phyloP scores from a whole-genome alignment of 371 early-diverging fungal species.

The Zopfochytrium polystomum region DNA sequence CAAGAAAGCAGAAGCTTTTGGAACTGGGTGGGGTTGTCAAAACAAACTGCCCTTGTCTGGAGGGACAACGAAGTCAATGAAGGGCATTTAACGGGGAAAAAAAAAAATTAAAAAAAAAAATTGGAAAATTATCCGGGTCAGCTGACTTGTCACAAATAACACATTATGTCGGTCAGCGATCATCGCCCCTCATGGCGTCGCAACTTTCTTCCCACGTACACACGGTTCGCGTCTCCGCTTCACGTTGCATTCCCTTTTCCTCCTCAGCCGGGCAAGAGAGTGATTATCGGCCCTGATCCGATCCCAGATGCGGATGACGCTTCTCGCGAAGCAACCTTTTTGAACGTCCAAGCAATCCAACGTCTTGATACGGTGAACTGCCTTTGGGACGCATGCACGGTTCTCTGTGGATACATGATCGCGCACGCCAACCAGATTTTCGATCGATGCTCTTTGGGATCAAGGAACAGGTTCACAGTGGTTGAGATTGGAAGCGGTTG shows the following conservation, averaged over 20 bases:
- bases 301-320: background rate
- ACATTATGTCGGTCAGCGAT: too few relatives aligned
- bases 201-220: background rate
- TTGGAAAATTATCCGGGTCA: too few relatives aligned
- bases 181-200: background rate
- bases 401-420: background rate
- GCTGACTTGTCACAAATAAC: too few relatives aligned
- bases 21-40: too few relatives aligned
- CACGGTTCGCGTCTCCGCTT: background rate
- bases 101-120: too few relatives aligned
- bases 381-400: slow-evolving; percentile 1
- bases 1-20: too few relatives aligned
- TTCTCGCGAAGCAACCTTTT: too few relatives aligned
- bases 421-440: background rate
- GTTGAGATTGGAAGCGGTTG: slow-evolving; percentile 12
- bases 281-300: background rate
- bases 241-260: background rate
- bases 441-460: too few relatives aligned
- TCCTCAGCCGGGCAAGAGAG: background rate
- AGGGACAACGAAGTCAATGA: too few relatives aligned
- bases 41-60: too few relatives aligned
- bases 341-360: background rate
- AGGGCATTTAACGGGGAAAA: too few relatives aligned
- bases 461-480: slow-evolving; percentile 7
- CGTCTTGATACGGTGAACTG: slow-evolving; percentile 4